phyloP scores from a whole-genome alignment of 2,329 filamentous ascomycete genomes.

The Colletotrichum spinosum region DNA sequence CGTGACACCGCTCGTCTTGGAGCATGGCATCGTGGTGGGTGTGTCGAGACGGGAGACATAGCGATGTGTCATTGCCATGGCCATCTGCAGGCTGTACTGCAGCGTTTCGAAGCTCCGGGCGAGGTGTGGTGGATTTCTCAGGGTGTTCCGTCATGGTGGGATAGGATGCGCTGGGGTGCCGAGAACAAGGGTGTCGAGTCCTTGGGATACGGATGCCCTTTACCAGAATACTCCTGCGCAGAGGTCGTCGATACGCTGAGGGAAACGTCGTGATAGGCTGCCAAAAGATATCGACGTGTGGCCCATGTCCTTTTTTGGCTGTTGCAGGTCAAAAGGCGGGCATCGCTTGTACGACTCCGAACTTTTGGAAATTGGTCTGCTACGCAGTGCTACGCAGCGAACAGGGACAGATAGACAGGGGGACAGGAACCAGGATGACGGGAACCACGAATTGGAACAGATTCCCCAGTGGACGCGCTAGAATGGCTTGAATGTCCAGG shows the following conservation, averaged over 20 bases:
- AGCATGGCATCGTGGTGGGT: background rate
- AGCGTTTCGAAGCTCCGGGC: constrained; percentile 9
- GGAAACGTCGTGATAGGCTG: constrained; percentile 12
- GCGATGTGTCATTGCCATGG: constrained; percentile 27
- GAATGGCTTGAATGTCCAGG: constrained; percentile 12
- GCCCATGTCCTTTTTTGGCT: constrained; percentile 24
- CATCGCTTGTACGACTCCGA: constrained; percentile 29
- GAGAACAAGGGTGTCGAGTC: background rate
- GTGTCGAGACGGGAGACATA: background rate
- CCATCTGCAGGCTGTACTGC: constrained; percentile 8
- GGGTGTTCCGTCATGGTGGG: constrained; percentile 20
- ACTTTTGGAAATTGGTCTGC: constrained; percentile 10
- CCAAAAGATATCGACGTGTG: background rate
- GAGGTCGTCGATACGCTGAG: background rate
- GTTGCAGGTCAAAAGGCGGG: constrained; percentile 18
- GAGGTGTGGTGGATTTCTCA: constrained; percentile 15
- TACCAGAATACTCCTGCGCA: background rate
- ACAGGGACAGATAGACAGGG: background rate
- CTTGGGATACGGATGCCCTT: no score
- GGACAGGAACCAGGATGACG: constrained; percentile 30
- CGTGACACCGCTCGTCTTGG: constrained; percentile 14
- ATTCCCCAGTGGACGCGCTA: constrained; percentile 19
- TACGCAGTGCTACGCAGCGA: background rate
- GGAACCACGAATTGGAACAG: constrained; percentile 25
- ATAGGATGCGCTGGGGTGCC: constrained; percentile 24